Conservation (phyloP, 73 alveolate species). For the Blepharisma stoltei region DNA sequence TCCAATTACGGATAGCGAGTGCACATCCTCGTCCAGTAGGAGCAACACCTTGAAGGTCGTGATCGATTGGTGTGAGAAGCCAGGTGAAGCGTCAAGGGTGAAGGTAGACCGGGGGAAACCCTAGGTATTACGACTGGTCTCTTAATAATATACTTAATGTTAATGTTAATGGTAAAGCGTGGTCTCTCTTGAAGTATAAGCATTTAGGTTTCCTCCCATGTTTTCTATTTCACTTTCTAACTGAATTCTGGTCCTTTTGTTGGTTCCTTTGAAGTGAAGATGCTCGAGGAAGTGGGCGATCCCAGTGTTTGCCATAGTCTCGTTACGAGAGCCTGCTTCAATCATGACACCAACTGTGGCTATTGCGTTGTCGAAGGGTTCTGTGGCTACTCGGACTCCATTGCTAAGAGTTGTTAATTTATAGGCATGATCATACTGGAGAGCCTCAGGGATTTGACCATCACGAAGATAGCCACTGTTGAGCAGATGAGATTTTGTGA, state of each 20-base stretch:
- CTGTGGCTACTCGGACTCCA: slow-evolving; percentile 82
- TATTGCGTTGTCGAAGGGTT: slow-evolving; percentile 65
- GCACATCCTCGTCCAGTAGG: too few relatives aligned
- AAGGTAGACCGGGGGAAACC: too few relatives aligned
- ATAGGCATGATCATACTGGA: slow-evolving; percentile 65
- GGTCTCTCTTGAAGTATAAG: slow-evolving; percentile 92
- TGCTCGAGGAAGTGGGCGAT: slow-evolving; percentile 93
- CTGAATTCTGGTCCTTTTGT: slow-evolving; percentile 60
- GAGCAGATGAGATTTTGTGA: slow-evolving; percentile 10
- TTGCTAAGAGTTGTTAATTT: slow-evolving; percentile 60
- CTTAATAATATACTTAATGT: too few relatives aligned
- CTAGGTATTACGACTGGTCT: too few relatives aligned
- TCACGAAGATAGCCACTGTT: slow-evolving; percentile 7
- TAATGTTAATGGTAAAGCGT: slow-evolving; percentile 83
- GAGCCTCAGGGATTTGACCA: slow-evolving; percentile 73
- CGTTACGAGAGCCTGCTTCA: slow-evolving; percentile 88
- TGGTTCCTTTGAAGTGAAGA: slow-evolving; percentile 87
- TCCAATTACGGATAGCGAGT: too few relatives aligned
- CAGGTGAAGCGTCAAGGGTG: too few relatives aligned
- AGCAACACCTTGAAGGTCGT: too few relatives aligned
- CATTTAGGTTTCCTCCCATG: slow-evolving; percentile 83
- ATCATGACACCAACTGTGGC: slow-evolving; percentile 77
- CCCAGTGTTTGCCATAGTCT: slow-evolving; percentile 72
- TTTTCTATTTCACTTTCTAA: slow-evolving; percentile 85
- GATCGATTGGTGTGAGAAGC: too few relatives aligned